Percentiles rank a stretch among this genome's conserved stretches.
Conservation (phyloP, 192 early-diverging fungal species). For the Backusella australiensis region DNA sequence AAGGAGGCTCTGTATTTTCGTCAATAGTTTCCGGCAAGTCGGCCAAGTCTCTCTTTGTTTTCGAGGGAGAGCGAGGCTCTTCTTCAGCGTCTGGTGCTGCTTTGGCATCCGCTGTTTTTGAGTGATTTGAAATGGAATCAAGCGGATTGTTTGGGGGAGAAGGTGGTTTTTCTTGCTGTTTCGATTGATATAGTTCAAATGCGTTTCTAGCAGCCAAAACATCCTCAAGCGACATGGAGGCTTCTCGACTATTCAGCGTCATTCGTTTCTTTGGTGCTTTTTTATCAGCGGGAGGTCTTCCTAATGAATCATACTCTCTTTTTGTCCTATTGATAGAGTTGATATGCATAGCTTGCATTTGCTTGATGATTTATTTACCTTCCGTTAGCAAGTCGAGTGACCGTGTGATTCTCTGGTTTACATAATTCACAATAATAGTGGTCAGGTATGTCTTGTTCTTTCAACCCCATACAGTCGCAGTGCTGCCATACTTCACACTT, state of each 20-base stretch:
- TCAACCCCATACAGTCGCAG: slow-evolving; percentile 47
- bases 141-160: not conserved
- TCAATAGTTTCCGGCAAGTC: slow-evolving; percentile 8
- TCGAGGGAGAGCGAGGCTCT: not conserved
- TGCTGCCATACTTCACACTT: slow-evolving; percentile 56
- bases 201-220: slow-evolving; percentile 35
- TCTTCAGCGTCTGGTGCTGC: not conserved
- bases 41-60: not conserved
- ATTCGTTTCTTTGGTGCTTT: slow-evolving; percentile 52
- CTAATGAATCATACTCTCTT: slow-evolving; percentile 16
- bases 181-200: slow-evolving; percentile 8
- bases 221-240: slow-evolving; percentile 48
- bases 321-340: slow-evolving; percentile 13
- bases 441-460: slow-evolving; percentile 46
- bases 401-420: slow-evolving; percentile 43
- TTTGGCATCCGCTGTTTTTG: not conserved
- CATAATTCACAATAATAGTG: slow-evolving; percentile 50
- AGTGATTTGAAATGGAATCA: slow-evolving; percentile 2
- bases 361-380: slow-evolving; percentile 18
- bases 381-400: slow-evolving; percentile 32
- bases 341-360: not conserved
- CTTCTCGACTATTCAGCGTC: slow-evolving; percentile 56
- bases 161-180: not conserved
- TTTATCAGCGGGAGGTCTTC: slow-evolving; percentile 16
- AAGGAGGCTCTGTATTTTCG: slow-evolving; percentile 12